Evolutionary conservation across 1,139 yeast genomes (phyloP).

Genomic region (Debaryomycetaceae sp.): DNA sequence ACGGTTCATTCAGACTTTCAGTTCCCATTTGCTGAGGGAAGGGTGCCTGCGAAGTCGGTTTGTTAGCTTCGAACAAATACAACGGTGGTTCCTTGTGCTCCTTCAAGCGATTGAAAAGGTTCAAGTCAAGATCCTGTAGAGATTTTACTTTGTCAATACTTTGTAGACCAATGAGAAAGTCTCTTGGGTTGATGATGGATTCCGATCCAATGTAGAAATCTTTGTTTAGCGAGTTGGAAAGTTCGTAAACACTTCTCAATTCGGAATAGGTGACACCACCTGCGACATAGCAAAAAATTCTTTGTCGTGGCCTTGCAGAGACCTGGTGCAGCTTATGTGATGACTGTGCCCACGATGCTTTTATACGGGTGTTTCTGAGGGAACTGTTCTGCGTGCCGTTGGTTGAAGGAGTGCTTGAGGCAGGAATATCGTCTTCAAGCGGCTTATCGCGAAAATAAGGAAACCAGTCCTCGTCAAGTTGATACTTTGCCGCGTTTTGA

Average conservation of each 20-base stretch:
- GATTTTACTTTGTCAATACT: constrained; percentile 35
- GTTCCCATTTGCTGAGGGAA: background rate
- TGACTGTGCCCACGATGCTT: constrained; percentile 77
- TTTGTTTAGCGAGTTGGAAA: constrained; percentile 58
- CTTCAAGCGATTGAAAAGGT: constrained; percentile 23
- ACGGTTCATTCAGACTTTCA: constrained; percentile 3
- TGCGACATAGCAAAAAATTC: constrained; percentile 75
- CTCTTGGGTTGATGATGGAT: constrained; percentile 65
- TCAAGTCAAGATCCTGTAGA: constrained; percentile 31
- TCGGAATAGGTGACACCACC: constrained; percentile 93
- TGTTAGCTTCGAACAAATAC: constrained; percentile 28
- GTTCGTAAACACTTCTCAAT: constrained; percentile 70
- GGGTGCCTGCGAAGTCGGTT: constrained; percentile 9
- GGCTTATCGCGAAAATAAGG: constrained; percentile 82
- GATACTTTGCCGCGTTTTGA: constrained; percentile 44
- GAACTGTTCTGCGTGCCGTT: constrained; percentile 31
- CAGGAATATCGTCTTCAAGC: constrained; percentile 50
- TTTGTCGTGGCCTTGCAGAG: constrained; percentile 52
- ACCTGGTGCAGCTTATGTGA: constrained; percentile 27
- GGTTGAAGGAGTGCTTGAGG: constrained; percentile 21
- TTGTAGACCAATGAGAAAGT: constrained; percentile 46
- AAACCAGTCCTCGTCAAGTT: constrained; percentile 55
- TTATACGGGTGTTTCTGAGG: constrained; percentile 69
- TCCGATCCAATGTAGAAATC: constrained; percentile 87
- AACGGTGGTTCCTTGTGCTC: constrained; percentile 31